Conservation (phyloP, 306 rosid species). For the Hippophae gyantsensis region DNA sequence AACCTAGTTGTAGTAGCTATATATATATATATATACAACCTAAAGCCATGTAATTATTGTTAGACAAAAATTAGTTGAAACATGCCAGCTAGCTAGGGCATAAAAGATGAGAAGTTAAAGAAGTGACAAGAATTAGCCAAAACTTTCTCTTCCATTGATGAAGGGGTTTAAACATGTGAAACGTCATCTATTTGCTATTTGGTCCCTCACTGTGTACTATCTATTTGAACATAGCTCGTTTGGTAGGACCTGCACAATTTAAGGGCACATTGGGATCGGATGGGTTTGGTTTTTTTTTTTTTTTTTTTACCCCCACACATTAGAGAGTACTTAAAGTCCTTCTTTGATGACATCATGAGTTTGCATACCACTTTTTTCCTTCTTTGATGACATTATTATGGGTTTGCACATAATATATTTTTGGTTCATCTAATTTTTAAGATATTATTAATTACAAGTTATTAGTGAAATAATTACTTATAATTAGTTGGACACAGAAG, state of each 20-base stretch:
- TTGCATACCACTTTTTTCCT: too few species aligned
- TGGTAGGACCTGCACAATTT: constrained; percentile 30
- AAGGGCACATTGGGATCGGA: constrained; percentile 24
- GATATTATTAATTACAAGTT: too few species aligned
- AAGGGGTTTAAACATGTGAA: constrained; percentile 39
- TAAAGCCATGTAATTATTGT: background rate
- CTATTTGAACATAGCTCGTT: constrained; percentile 15
- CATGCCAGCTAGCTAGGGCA: constrained; percentile 22
- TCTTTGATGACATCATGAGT: too few species aligned
- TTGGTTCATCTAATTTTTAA: too few species aligned
- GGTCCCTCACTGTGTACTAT: constrained; percentile 38
- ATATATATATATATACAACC: too few species aligned
- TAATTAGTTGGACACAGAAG: too few species aligned
- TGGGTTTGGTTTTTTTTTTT: constrained; percentile 21
- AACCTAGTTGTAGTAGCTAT: too few species aligned
- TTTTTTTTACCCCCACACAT: constrained; percentile 23
- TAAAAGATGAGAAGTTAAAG: constrained; percentile 8
- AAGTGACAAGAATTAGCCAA: constrained; percentile 3
- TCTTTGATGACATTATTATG: too few species aligned
- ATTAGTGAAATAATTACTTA: too few species aligned
- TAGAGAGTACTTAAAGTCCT: constrained; percentile 10
- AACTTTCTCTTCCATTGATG: constrained; percentile 32
- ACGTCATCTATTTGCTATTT: constrained; percentile 30
- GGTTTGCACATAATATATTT: too few species aligned
- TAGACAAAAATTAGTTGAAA: background rate